Evolutionary conservation across 768 basidiomycete genomes (phyloP).

Genomic region (Rhodotorula sphaerocarpa): DNA sequence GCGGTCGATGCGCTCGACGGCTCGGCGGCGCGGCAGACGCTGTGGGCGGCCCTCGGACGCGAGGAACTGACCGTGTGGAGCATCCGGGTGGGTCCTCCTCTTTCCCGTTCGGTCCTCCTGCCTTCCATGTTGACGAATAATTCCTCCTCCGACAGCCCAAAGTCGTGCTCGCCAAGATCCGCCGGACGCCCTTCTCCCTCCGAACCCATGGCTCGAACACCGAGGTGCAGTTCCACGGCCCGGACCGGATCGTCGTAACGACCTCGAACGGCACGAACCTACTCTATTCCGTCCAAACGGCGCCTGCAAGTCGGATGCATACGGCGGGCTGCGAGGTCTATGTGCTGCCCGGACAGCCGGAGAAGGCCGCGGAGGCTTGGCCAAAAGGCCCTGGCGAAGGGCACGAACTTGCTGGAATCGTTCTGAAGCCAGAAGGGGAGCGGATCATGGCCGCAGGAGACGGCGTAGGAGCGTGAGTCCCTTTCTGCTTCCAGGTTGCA

Average conservation of each 20-base stretch:
- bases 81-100: conserved; percentile 15
- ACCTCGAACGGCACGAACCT: conserved; percentile 28
- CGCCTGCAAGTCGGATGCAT: too few species aligned
- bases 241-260: conserved; percentile 16
- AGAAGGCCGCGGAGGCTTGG: conserved; percentile 12
- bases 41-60: conserved; percentile 25
- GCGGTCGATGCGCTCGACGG: background rate
- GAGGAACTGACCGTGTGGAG: conserved; percentile 32
- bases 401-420: conserved; percentile 9
- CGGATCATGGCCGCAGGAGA: conserved; percentile 25
- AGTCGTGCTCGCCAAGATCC: conserved; percentile 34
- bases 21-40: background rate
- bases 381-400: conserved; percentile 31
- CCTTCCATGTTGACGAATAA: background rate
- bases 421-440: conserved; percentile 14
- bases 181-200: conserved; percentile 24
- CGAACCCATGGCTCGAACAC: conserved; percentile 29
- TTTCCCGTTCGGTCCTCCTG: background rate
- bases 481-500: too few species aligned
- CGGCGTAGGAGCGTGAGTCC: conserved; percentile 25
- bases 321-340: conserved; percentile 2
- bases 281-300: conserved; percentile 22
- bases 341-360: conserved; percentile 29
- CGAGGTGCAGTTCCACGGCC: conserved; percentile 16
- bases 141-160: conserved; percentile 11